A percentile compares a stretch with the other conserved stretches of the same genome.
Conservation (phyloP, 164 flowering plant genomes). For the Vitis labrusca region DNA sequence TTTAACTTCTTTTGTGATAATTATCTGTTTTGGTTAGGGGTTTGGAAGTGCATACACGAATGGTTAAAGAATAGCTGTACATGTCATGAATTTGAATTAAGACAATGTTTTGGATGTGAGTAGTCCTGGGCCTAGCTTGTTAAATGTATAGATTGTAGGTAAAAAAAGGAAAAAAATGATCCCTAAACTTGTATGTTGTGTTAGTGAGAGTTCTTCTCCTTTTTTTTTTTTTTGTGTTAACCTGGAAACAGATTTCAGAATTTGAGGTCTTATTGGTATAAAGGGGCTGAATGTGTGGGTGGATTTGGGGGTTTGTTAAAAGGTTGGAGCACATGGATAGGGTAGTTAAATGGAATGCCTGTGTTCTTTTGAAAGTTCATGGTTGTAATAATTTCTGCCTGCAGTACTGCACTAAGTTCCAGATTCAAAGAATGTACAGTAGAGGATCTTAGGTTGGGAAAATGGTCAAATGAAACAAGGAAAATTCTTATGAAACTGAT, state of each 20-base stretch:
- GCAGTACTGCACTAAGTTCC: neutral
- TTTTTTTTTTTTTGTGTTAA: no score
- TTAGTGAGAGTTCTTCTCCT: no score
- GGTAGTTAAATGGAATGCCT: neutral
- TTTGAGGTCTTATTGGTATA: no score
- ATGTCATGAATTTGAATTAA: neutral
- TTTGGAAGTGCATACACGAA: neutral
- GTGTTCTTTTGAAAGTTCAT: neutral
- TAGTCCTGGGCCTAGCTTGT: no score
- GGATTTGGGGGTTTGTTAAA: neutral
- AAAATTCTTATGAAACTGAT: neutral
- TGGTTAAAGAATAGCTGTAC: neutral
- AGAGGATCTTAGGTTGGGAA: neutral
- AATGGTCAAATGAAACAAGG: neutral
- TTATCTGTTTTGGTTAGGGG: neutral
- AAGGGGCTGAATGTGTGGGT: neutral
- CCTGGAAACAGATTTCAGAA: no score
- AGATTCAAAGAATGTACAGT: neutral
- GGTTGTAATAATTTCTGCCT: neutral
- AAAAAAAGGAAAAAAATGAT: no score
- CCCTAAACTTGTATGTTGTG: no score
- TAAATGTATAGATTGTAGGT: no score
- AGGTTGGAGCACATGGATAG: neutral
- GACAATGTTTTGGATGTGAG: no score
- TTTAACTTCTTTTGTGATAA: neutral